Evolutionary conservation across 2,329 filamentous ascomycete genomes (phyloP).

Genomic region (Talaromyces sp.): DNA sequence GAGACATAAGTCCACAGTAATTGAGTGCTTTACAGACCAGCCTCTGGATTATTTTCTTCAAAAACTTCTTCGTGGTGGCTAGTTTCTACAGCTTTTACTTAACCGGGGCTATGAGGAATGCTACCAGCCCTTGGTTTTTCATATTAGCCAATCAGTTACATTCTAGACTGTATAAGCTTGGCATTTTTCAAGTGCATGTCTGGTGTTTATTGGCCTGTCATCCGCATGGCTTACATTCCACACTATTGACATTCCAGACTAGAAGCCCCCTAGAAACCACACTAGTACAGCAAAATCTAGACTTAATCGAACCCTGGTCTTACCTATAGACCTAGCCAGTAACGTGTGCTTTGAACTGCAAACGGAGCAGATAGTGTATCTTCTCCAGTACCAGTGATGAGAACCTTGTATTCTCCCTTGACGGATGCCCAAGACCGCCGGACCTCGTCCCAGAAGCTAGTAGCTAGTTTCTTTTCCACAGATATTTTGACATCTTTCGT

Average conservation of each 20-base stretch:
- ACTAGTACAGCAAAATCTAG: neutral
- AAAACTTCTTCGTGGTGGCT: neutral
- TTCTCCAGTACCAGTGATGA: conserved; percentile 54
- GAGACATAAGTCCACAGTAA: neutral
- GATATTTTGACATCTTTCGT: conserved; percentile 52
- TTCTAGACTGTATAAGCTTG: neutral
- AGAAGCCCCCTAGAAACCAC: neutral
- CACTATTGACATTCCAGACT: conserved; percentile 1
- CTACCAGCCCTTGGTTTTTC: neutral
- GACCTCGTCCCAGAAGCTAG: conserved; percentile 67
- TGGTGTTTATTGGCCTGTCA: neutral
- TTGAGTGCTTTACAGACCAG: neutral
- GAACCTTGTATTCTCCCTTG: conserved; percentile 59
- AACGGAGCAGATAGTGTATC: conserved; percentile 51
- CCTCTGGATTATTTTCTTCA: neutral
- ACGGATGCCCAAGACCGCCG: conserved; percentile 61
- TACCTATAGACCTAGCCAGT: conserved; percentile 59
- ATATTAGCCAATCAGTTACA: neutral
- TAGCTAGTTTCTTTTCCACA: conserved; percentile 58
- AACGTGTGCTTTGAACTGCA: conserved; percentile 55
- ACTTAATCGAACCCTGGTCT: neutral
- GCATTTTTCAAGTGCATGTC: neutral
- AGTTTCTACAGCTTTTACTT: neutral
- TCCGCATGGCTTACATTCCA: conserved; percentile 8
- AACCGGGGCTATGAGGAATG: neutral